These are phyloP conservation scores for Microstegium vimineum DNA, from an alignment of 176 grass and related monocot genomes.

Conservation along the genomic window DNA sequence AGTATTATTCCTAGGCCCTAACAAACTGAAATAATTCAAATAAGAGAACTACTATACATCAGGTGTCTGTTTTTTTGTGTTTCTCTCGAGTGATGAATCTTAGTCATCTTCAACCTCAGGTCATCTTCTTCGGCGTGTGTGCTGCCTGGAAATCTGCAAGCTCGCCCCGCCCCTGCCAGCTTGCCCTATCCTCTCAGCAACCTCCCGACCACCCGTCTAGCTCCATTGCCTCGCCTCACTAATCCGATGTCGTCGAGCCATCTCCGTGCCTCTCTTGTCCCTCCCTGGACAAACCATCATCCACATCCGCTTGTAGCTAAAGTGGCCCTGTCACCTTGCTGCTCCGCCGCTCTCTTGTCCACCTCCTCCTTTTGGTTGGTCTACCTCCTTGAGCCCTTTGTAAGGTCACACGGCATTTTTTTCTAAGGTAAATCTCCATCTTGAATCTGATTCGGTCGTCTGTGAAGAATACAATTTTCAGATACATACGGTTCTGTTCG, in stretches of 20 bases:
- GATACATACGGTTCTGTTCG: too few species aligned
- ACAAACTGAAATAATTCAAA: neutral
- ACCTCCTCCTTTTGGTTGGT: neutral
- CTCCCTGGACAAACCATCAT: neutral
- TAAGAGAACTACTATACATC: neutral
- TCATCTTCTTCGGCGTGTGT: neutral
- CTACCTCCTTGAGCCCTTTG: neutral
- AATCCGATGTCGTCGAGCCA: fast-evolving
- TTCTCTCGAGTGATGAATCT: neutral
- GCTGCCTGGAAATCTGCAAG: neutral
- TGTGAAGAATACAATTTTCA: neutral
- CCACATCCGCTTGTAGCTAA: fast-evolving
- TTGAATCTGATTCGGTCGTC: neutral
- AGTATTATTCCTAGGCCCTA: neutral
- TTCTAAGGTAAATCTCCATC: neutral
- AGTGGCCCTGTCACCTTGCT: neutral
- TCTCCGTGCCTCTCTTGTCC: neutral
- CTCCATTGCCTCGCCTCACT: neutral
- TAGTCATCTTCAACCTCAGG: neutral
- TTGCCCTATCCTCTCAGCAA: neutral
- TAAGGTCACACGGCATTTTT: neutral
- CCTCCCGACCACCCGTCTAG: neutral
- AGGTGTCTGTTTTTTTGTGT: neutral
- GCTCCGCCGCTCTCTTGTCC: neutral
- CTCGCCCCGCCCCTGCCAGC: neutral